phyloP scores from a whole-genome alignment of 306 rosid species.

The Comarum palustre region DNA sequence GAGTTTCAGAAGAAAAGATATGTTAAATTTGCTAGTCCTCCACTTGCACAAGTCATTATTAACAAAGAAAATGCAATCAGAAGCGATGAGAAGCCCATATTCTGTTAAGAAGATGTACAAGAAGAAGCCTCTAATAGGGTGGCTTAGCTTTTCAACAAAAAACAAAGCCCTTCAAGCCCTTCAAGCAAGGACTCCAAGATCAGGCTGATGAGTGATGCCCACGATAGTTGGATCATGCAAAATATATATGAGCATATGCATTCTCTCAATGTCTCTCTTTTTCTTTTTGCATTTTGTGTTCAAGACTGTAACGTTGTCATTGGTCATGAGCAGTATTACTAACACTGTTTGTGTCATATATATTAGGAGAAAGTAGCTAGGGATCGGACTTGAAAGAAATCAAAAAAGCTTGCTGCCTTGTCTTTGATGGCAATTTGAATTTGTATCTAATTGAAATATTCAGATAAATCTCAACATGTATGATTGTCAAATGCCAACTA shows the following conservation, averaged over 20 bases:
- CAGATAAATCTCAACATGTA: too few relatives aligned
- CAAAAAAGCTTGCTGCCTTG: not conserved
- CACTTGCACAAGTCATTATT: conserved; percentile 45
- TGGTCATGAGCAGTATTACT: not conserved
- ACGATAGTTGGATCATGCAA: not conserved
- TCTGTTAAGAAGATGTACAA: conserved; percentile 53
- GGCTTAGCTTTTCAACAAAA: conserved; percentile 71
- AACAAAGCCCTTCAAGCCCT: conserved; percentile 43
- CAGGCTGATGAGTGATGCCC: not conserved
- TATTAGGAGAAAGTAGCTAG: not conserved
- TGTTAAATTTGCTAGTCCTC: conserved; percentile 84
- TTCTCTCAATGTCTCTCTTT: not conserved
- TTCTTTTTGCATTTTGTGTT: not conserved
- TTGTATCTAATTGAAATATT: not conserved
- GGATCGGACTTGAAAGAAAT: not conserved
- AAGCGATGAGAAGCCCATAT: conserved; percentile 24
- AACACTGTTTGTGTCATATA: not conserved
- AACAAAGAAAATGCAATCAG: conserved; percentile 27
- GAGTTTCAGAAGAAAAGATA: conserved; percentile 48
- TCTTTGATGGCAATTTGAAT: not conserved
- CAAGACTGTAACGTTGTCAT: not conserved
- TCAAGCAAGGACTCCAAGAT: conserved; percentile 19
- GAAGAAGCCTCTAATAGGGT: conserved; percentile 61
- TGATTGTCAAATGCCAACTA: too few relatives aligned
- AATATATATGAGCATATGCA: not conserved